A percentile compares a stretch with the other conserved stretches of the same genome.
Evolutionary conservation across 441 rosid genomes (phyloP).

Genomic region (Erodium moschatum): DNA sequence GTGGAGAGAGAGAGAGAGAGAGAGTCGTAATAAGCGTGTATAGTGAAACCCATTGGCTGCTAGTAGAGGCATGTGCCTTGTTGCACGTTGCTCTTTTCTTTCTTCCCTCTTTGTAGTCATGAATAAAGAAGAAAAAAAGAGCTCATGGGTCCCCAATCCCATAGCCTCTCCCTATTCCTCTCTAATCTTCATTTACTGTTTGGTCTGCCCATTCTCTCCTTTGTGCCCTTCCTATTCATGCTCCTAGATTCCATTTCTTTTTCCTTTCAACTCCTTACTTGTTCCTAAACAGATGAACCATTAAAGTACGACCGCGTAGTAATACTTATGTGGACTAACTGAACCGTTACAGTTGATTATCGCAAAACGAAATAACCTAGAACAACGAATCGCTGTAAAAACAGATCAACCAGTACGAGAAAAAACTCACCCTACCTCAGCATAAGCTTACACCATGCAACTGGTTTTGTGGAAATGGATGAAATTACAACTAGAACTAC

Average conservation of each 20-base stretch:
- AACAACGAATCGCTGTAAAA: too few relatives aligned
- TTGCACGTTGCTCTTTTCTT: constrained; percentile 11
- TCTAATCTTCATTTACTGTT: constrained; percentile 5
- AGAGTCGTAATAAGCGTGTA: background rate
- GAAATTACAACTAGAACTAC: too few relatives aligned
- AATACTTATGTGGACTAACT: too few relatives aligned
- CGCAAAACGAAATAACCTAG: too few relatives aligned
- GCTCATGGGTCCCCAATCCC: background rate
- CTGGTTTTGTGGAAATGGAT: too few relatives aligned
- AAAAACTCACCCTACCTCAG: too few relatives aligned
- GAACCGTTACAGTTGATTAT: too few relatives aligned
- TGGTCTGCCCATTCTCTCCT: constrained; percentile 16
- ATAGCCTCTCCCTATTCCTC: background rate
- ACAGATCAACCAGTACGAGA: too few relatives aligned
- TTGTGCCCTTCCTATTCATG: background rate
- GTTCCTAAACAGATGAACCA: too few relatives aligned
- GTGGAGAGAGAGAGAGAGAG: constrained; percentile 8
- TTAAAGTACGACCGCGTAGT: too few relatives aligned
- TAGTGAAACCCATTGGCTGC: constrained; percentile 17
- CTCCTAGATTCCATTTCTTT: background rate
- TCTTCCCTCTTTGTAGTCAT: constrained; percentile 8
- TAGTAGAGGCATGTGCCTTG: constrained; percentile 9
- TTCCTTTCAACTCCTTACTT: too few relatives aligned
- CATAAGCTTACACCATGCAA: too few relatives aligned
- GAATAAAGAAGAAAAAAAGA: background rate